A percentile compares a stretch with the other conserved stretches of the same genome.
phyloP scores from a whole-genome alignment of 352 stramenopile species.

The Phytophthora pluvialis region DNA sequence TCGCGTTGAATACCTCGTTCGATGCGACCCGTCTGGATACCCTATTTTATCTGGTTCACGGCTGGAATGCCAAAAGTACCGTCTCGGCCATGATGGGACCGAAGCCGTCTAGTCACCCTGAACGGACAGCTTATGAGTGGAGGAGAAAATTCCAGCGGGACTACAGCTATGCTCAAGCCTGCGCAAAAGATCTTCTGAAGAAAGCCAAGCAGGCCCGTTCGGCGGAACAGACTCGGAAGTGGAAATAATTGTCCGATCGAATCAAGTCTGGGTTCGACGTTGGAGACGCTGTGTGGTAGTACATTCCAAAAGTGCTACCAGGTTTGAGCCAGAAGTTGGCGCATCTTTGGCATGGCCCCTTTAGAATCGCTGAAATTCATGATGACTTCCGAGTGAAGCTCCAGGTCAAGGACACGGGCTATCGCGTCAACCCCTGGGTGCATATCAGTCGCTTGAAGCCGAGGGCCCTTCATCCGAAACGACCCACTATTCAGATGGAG shows the following conservation, averaged over 20 bases:
- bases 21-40: background rate
- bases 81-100: constrained; percentile 1
- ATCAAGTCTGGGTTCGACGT: background rate
- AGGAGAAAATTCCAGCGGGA: constrained; percentile 4
- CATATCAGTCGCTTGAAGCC: background rate
- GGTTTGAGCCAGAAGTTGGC: constrained; percentile 6
- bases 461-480: background rate
- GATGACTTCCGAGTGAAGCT: background rate
- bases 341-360: no score
- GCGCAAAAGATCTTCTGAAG: constrained; percentile 11
- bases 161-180: constrained; percentile 7
- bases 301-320: background rate
- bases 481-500: background rate
- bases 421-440: background rate
- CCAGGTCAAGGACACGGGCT: background rate
- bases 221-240: constrained; percentile 2
- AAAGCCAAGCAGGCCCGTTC: constrained; percentile 3
- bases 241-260: constrained; percentile 4
- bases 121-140: constrained; percentile 14
- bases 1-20: constrained; percentile 1
- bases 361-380: background rate
- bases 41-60: constrained; percentile 2
- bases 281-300: background rate
- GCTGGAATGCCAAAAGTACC: background rate
- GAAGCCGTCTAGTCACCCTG: background rate